Evolutionary conservation across 768 basidiomycete genomes (phyloP), one percentile per base, ranked within the genome.

Genomic region (Mycena crocata): DNA sequence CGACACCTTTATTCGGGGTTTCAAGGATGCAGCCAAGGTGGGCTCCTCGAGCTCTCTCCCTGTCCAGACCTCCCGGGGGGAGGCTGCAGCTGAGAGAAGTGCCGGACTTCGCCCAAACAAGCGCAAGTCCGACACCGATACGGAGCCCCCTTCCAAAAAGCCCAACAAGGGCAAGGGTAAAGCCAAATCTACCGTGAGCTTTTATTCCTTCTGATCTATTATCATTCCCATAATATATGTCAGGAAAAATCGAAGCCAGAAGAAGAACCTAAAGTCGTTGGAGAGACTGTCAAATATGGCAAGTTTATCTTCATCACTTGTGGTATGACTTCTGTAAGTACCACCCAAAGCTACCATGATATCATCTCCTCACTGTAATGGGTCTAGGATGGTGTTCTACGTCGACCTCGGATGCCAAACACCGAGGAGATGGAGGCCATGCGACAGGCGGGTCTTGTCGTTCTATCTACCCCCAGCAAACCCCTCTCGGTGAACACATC

Each of bases 41-140:
- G 30, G 49, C 26, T 32, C 30, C 6, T 32, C 49, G 31, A 50
- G 14, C 17, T 31, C 49, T 7, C 0, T 19, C 49, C n/a, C 55
- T 23, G n/a, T 19, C 39, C 56, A 56, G 30, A 54, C 46, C 40
- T 48, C 62, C 34, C n/a, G 31, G 15, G 49, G 52, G 39, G 63
- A 66, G 37, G 64, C 64, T 14, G 35, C 2, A 2, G 51, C 57
- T 0, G 64, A 66, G 35, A 66, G 35, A 13, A 66, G 37, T 21
- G 45, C 51, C 15, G 64, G 64, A 5, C 28, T 66, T 23, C 32
- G 35, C 2, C 15, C 48, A 15, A 60, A 66, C 8, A 66, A 55
- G 45, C 50, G 51, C n/a, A 59, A 54, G 21, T 32, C 64, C 0
- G 37, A 50, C 5, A 15, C 51, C 4, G 28, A 59, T n/a, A 39